Evolutionary conservation across 1,284 basidiomycete genomes (phyloP), one percentile per base, ranked within the genome.

Genomic region (Pseudozyma sp.): DNA sequence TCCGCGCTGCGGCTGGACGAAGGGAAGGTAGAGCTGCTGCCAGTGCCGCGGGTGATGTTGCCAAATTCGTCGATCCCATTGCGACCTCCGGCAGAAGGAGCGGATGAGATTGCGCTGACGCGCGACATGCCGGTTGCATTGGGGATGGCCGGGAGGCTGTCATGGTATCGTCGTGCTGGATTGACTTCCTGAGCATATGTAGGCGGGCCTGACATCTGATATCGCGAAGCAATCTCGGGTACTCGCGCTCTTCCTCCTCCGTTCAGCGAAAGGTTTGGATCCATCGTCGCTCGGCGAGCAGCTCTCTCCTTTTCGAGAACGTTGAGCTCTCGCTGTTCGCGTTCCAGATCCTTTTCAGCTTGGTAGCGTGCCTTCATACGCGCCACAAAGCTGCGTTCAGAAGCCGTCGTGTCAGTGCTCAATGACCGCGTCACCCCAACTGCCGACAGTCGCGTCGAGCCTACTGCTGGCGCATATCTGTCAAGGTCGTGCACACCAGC

Each of bases 301-400:
- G 70, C 66, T 14, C 66, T 59, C 21, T 66, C 63, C 67, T 69
- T 72, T 21, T 73, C 67, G 21, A 73, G 67, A 35, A 62, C 68
- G 45, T 68, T 70, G 52, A 59, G 60, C 55, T 73, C 64, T 38
- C 70, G 59, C 50, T 73, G 64, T 59, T 74, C 67, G 9, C 68
- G 52, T 42, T 71, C 70, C 10, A 71, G 38, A 38, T 75, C 76
- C 66, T 81, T 82, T 40, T 81, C 80, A 6, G 63, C 78, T 48
- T 82, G 80, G 64, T 82, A 82, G 40, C 71, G 75, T 6, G 78
- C 78, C 59, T 81, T 82, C 80, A 82, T 82, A 14, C 79, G 59
- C 7, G 80, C 78, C 1, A 82, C 80, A 63, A 82, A 82, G 70
- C 79, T 81, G 35, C 79, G 72, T 52, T 82, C 79, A 19, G 76